These are phyloP conservation scores for Amanita brunnescens DNA, from an alignment of 768 basidiomycete species.

Conservation along the genomic window DNA sequence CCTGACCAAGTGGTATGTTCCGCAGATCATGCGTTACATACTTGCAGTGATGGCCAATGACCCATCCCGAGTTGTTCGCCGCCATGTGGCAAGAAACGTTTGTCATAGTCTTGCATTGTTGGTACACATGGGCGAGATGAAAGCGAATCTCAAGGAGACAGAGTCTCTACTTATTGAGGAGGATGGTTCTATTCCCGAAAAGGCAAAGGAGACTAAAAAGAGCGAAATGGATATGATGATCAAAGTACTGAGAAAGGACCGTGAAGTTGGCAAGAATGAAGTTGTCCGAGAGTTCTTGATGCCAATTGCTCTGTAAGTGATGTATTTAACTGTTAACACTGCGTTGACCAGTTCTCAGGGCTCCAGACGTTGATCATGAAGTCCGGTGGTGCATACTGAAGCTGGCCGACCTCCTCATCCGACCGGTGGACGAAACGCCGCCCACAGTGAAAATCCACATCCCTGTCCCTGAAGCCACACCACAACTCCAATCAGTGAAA, in stretches of 20 bases:
- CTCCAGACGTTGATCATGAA: conserved; percentile 74
- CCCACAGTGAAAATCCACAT: conserved; percentile 86
- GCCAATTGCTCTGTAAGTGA: conserved; percentile 64
- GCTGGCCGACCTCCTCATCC: conserved; percentile 80
- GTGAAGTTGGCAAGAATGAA: conserved; percentile 76
- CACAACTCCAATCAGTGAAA: conserved; percentile 49
- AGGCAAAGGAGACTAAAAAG: conserved; percentile 67
- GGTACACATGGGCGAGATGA: conserved; percentile 88
- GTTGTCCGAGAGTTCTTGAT: conserved; percentile 72
- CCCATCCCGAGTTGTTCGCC: conserved; percentile 69
- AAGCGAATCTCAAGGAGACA: conserved; percentile 58
- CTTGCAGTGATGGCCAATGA: conserved; percentile 83
- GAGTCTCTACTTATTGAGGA: conserved; percentile 82
- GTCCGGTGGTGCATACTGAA: conserved; percentile 90
- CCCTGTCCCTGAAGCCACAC: conserved; percentile 54
- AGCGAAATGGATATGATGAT: conserved; percentile 80
- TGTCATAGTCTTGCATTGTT: conserved; percentile 83
- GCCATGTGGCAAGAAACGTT: conserved; percentile 80
- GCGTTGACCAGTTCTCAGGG: conserved; percentile 31
- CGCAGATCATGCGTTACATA: conserved; percentile 79
- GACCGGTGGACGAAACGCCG: conserved; percentile 71
- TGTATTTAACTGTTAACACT: conserved; percentile 18
- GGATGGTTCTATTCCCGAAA: conserved; percentile 66
- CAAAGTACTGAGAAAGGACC: conserved; percentile 80
- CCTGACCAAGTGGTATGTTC: conserved; percentile 81